phyloP scores from a whole-genome alignment of 352 stramenopile species.

The Phytopythium delawarense region DNA sequence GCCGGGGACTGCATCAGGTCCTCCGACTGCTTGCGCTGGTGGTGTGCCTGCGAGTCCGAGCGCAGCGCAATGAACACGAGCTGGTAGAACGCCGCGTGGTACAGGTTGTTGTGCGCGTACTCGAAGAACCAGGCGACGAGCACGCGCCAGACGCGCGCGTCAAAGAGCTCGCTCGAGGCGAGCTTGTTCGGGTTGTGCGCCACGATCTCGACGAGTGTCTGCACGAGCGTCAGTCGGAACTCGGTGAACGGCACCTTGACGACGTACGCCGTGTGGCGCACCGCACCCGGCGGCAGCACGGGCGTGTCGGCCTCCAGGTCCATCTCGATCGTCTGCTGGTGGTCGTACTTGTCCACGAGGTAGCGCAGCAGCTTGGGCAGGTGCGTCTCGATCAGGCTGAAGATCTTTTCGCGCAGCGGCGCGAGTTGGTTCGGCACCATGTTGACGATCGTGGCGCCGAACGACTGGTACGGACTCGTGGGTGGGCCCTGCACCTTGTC shows the following conservation, averaged over 20 bases:
- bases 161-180: slow-evolving; percentile 48
- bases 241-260: slow-evolving; percentile 89
- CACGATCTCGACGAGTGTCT: slow-evolving; percentile 82
- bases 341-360: slow-evolving; percentile 71
- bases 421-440: slow-evolving; percentile 78
- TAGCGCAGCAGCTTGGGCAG: slow-evolving; percentile 67
- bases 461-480: slow-evolving; percentile 83
- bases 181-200: slow-evolving; percentile 71
- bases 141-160: slow-evolving; percentile 83
- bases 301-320: slow-evolving; percentile 49
- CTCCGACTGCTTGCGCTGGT: slow-evolving; percentile 3
- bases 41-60: slow-evolving; percentile 66
- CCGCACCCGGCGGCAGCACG: slow-evolving; percentile 45
- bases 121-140: slow-evolving; percentile 89
- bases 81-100: slow-evolving; percentile 88
- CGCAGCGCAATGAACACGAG: slow-evolving; percentile 86
- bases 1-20: neutral
- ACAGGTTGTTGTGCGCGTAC: slow-evolving; percentile 91
- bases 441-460: slow-evolving; percentile 82
- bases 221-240: slow-evolving; percentile 81
- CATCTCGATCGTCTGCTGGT: slow-evolving; percentile 80
- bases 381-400: slow-evolving; percentile 57
- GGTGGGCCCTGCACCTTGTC: slow-evolving; percentile 77
- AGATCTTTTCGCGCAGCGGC: slow-evolving; percentile 67
- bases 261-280: slow-evolving; percentile 85